Evolutionary conservation across 1,284 basidiomycete species (phyloP).

Genomic region (Papiliotrema laurentii): DNA sequence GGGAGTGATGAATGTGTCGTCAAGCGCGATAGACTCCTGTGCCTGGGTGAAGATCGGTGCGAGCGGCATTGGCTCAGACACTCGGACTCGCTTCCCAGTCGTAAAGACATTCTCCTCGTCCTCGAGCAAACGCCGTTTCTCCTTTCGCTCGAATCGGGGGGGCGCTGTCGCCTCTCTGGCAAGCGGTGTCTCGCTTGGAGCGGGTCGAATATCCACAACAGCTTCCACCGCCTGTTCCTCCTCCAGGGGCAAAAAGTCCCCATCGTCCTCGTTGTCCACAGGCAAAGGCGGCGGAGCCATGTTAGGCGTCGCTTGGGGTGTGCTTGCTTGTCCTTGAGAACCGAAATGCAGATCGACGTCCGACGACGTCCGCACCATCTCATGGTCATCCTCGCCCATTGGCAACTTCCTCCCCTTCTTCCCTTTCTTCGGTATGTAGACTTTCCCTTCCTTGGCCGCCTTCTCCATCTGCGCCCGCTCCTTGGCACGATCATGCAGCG

Average conservation of each 20-base stretch:
- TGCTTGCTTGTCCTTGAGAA: slow-evolving; percentile 8
- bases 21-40: slow-evolving; percentile 20
- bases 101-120: slow-evolving; percentile 40
- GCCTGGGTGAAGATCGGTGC: slow-evolving; percentile 26
- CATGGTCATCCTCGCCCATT: slow-evolving; percentile 14
- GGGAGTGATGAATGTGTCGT: slow-evolving; percentile 41
- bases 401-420: slow-evolving; percentile 35
- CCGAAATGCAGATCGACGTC: slow-evolving; percentile 5
- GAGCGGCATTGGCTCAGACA: slow-evolving; percentile 27
- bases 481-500: slow-evolving; percentile 35
- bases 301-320: slow-evolving; percentile 5
- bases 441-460: slow-evolving; percentile 35
- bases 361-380: slow-evolving; percentile 18
- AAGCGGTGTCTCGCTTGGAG: neutral
- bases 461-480: slow-evolving; percentile 39
- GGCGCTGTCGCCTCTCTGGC: no score
- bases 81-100: slow-evolving; percentile 30
- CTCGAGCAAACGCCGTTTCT: slow-evolving; percentile 9
- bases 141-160: slow-evolving; percentile 10
- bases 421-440: slow-evolving; percentile 43
- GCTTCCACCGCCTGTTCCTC: neutral
- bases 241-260: slow-evolving; percentile 31
- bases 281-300: neutral
- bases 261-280: slow-evolving; percentile 25
- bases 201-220: neutral